Evolutionary conservation across 495 filamentous ascomycete genomes (phyloP).

Genomic region (Xylaria acuta): DNA sequence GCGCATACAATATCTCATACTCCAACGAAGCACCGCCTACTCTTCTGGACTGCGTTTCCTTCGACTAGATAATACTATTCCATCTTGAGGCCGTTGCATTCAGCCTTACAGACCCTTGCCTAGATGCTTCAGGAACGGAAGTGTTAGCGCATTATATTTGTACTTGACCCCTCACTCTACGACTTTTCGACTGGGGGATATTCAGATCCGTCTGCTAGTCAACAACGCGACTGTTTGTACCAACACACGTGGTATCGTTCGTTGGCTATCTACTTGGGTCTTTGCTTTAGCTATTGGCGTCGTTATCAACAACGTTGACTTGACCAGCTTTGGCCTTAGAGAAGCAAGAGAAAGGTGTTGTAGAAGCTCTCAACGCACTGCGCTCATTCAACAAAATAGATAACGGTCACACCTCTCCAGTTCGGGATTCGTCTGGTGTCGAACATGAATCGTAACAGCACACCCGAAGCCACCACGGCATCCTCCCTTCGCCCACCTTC

Average conservation of each 20-base stretch:
- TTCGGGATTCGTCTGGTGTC: slow-evolving; percentile 21
- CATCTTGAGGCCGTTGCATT: neutral
- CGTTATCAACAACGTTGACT: neutral
- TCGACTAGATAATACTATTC: slow-evolving; percentile 2
- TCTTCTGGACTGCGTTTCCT: neutral
- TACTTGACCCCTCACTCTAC: neutral
- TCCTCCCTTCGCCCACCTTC: slow-evolving; percentile 91
- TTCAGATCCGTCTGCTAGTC: neutral
- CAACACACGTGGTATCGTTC: neutral
- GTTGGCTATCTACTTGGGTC: neutral
- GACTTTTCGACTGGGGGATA: neutral
- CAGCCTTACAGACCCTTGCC: neutral
- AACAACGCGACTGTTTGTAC: neutral
- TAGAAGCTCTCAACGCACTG: neutral
- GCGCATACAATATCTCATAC: neutral
- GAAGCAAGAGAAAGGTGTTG: neutral
- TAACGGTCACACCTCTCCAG: neutral
- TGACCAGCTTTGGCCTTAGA: neutral
- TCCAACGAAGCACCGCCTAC: neutral
- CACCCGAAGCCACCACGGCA: slow-evolving; percentile 81
- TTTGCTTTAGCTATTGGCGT: neutral
- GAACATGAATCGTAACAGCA: slow-evolving; percentile 94
- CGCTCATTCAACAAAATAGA: neutral
- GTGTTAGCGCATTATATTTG: neutral
- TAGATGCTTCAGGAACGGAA: neutral